Percentiles rank a stretch among this genome's conserved stretches.
Conservation (phyloP, 768 basidiomycete genomes). For the Suillus ampliporus region DNA sequence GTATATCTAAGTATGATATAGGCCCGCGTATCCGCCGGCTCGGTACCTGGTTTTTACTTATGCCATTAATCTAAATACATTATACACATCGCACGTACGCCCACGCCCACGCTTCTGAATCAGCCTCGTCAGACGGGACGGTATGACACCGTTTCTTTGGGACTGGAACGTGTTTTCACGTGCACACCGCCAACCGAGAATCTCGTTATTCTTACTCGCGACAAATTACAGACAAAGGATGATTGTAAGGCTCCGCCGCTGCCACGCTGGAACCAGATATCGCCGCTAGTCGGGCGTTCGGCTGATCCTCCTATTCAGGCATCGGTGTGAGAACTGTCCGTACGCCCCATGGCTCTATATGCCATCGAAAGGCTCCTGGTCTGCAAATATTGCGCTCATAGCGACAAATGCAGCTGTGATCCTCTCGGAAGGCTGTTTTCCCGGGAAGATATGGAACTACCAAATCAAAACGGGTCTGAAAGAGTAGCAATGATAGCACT, state of each 20-base stretch:
- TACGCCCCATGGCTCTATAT: neutral
- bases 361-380: too few relatives aligned
- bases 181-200: too few relatives aligned
- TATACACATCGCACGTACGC: neutral
- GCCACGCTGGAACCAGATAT: too few relatives aligned
- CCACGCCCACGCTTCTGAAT: too few relatives aligned
- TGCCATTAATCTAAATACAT: neutral
- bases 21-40: neutral
- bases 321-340: neutral
- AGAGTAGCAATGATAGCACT: conserved; percentile 75
- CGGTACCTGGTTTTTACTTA: neutral
- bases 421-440: conserved; percentile 26
- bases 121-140: neutral
- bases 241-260: too few relatives aligned
- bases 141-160: too few relatives aligned
- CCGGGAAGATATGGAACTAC: conserved; percentile 29
- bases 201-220: neutral
- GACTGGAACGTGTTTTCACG: too few relatives aligned
- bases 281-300: neutral
- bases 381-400: neutral
- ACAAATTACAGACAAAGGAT: too few relatives aligned
- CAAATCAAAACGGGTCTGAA: too few relatives aligned
- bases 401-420: conserved; percentile 17
- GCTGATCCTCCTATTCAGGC: neutral
- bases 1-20: neutral